Evolutionary conservation across 371 early-diverging fungal species (phyloP).

Genomic region (Apophysomyces elegans): DNA sequence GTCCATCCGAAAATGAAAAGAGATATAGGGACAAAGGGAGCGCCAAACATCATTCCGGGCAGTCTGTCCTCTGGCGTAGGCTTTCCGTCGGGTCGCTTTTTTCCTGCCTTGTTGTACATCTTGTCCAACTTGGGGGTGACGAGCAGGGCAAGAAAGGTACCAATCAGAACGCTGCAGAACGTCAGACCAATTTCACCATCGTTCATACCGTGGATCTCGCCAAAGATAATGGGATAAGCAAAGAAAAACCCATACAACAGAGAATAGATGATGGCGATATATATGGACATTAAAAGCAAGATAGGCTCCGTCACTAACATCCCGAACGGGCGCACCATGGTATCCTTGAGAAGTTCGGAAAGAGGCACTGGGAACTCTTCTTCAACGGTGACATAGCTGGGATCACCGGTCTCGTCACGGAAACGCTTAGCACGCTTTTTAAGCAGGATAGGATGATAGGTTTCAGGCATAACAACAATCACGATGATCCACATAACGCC

Average conservation of each 20-base stretch:
- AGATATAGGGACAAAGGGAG: constrained; percentile 45
- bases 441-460: constrained; percentile 44
- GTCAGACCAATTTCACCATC: constrained; percentile 46
- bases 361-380: constrained; percentile 40
- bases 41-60: constrained; percentile 49
- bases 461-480: constrained; percentile 41
- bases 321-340: constrained; percentile 39
- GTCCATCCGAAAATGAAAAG: constrained; percentile 56
- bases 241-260: constrained; percentile 49
- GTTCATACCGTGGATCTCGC: constrained; percentile 35
- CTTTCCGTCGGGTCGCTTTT: constrained; percentile 18
- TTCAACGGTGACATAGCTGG: constrained; percentile 37
- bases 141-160: constrained; percentile 37
- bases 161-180: constrained; percentile 46
- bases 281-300: constrained; percentile 43
- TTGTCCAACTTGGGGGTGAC: constrained; percentile 41
- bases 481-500: constrained; percentile 40
- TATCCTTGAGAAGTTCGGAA: constrained; percentile 34
- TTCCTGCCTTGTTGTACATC: constrained; percentile 16
- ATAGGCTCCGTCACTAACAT: constrained; percentile 51
- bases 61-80: constrained; percentile 49
- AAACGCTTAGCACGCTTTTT: constrained; percentile 35
- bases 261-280: constrained; percentile 48
- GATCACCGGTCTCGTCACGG: constrained; percentile 34
- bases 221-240: constrained; percentile 49